A percentile compares a stretch with the other conserved stretches of the same genome.
phyloP scores from a whole-genome alignment of 2,329 filamentous ascomycete genomes.

The Celoporthe dispersa region DNA sequence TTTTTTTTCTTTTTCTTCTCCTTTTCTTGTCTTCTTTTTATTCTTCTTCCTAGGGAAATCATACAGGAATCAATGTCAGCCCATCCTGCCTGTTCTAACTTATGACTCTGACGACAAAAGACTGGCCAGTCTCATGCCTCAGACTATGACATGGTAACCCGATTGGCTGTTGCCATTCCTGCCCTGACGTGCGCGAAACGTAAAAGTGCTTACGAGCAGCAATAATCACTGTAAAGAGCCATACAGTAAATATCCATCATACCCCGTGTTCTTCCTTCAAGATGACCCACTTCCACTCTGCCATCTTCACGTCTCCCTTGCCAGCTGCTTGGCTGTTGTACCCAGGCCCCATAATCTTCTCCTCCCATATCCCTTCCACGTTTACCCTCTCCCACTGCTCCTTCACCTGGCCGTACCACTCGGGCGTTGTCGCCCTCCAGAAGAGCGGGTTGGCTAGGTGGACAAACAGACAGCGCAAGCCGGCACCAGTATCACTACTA shows the following conservation, averaged over 20 bases:
- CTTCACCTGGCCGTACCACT: too few species aligned
- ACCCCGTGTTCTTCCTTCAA: not conserved
- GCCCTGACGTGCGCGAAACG: too few species aligned
- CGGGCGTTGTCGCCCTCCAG: too few species aligned
- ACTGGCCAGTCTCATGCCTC: not conserved
- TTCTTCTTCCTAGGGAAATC: not conserved
- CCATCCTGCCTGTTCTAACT: not conserved
- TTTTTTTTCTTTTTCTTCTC: not conserved
- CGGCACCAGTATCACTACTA: too few species aligned
- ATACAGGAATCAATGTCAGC: not conserved
- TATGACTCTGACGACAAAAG: not conserved
- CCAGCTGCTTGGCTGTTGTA: too few species aligned
- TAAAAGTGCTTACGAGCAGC: too few species aligned
- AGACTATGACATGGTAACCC: not conserved
- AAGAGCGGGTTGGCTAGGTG: too few species aligned
- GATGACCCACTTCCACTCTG: not conserved
- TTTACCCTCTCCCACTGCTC: too few species aligned
- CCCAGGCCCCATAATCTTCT: too few species aligned
- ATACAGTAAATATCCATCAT: not conserved
- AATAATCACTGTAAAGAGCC: too few species aligned
- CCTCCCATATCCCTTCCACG: too few species aligned
- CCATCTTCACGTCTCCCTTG: not conserved
- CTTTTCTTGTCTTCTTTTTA: not conserved
- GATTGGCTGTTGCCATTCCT: slow-evolving; percentile 1
- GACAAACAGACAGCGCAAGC: too few species aligned